Evolutionary conservation across 192 early-diverging fungal species (phyloP).

Genomic region (Linnemannia elongata): DNA sequence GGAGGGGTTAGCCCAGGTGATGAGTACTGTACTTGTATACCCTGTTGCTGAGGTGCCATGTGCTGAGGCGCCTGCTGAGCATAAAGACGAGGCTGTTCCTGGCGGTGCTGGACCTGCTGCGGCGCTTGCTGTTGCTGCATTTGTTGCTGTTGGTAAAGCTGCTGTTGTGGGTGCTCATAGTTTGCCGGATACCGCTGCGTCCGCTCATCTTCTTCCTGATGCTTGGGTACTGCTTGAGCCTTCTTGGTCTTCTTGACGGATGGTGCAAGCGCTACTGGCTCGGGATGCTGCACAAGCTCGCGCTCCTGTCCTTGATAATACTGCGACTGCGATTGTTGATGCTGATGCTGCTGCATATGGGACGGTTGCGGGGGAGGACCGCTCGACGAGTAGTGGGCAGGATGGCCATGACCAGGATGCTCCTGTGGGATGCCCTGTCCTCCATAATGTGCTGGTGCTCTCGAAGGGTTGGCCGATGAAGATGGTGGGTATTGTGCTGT

Average conservation of each 20-base stretch:
- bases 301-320: slow-evolving; percentile 17
- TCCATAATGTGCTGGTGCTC: neutral
- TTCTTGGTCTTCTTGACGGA: slow-evolving; percentile 11
- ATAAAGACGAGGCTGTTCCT: slow-evolving; percentile 30
- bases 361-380: neutral
- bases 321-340: slow-evolving; percentile 9
- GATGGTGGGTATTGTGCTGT: neutral
- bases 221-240: neutral
- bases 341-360: neutral
- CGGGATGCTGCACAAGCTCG: neutral
- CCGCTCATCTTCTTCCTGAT: slow-evolving; percentile 7
- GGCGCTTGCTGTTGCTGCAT: slow-evolving; percentile 11
- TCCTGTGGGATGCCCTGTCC: neutral
- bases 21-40: neutral
- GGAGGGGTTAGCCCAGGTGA: neutral
- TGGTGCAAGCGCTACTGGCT: neutral
- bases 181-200: neutral
- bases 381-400: neutral
- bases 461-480: neutral
- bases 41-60: slow-evolving; percentile 14
- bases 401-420: neutral
- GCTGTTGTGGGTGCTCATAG: slow-evolving; percentile 22
- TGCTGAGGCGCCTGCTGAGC: neutral
- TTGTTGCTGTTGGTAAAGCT: slow-evolving; percentile 4
- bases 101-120: slow-evolving; percentile 21